A percentile compares a stretch with the other conserved stretches of the same genome.
phyloP scores from a whole-genome alignment of 495 filamentous ascomycete species.

The Penicillium maclennaniae region DNA sequence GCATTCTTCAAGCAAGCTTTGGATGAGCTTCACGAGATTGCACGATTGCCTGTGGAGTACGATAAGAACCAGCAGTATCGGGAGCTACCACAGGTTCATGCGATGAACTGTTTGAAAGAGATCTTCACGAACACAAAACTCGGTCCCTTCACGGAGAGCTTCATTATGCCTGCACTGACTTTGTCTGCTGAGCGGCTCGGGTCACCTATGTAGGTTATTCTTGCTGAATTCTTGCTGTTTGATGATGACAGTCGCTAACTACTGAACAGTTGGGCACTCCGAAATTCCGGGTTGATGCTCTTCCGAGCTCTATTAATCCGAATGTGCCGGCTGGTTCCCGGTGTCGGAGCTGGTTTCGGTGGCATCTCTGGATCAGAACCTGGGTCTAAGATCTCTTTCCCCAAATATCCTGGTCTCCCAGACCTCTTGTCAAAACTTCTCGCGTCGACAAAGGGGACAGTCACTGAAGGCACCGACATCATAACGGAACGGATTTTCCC shows the following conservation, averaged over 20 bases:
- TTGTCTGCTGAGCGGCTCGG: conserved; percentile 70
- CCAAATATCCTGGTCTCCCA: conserved; percentile 68
- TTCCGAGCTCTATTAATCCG: conserved; percentile 77
- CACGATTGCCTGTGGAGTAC: conserved; percentile 49
- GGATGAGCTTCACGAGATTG: conserved; percentile 53
- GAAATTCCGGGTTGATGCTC: conserved; percentile 88
- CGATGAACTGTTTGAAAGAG: conserved; percentile 85
- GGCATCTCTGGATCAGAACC: conserved; percentile 42
- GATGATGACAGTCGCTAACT: conserved; percentile 11
- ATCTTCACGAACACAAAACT: conserved; percentile 77
- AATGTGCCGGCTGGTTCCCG: conserved; percentile 42
- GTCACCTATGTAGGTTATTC: conserved; percentile 49
- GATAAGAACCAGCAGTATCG: conserved; percentile 41
- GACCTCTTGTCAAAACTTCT: conserved; percentile 66
- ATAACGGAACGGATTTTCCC: conserved; percentile 75
- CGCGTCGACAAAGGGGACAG: conserved; percentile 35
- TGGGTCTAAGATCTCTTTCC: conserved; percentile 42
- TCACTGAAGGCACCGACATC: conserved; percentile 41
- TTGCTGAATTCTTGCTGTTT: neutral
- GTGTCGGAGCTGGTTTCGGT: conserved; percentile 36
- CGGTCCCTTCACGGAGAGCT: conserved; percentile 56
- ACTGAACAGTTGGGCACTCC: conserved; percentile 72
- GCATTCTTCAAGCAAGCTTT: conserved; percentile 49
- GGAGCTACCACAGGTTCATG: conserved; percentile 86
- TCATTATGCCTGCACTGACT: conserved; percentile 67